A percentile compares a stretch with the other conserved stretches of the same genome.
Conservation (phyloP, 2,329 filamentous ascomycete species). For the Trichophyton simii region DNA sequence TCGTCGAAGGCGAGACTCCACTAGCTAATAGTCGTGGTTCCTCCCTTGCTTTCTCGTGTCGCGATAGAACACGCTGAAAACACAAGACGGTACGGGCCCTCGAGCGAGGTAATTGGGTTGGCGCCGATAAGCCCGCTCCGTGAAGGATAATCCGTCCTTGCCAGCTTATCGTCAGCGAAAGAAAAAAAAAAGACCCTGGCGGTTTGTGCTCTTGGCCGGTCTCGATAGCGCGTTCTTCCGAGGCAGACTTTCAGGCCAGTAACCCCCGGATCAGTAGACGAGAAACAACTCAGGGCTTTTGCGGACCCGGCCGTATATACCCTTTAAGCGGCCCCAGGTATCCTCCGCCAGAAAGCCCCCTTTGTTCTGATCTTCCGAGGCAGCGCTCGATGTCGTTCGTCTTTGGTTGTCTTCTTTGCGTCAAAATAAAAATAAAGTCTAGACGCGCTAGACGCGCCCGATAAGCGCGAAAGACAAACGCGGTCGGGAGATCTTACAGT, state of each 20-base stretch:
- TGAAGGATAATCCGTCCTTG: neutral
- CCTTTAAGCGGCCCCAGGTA: neutral
- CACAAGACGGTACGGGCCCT: neutral
- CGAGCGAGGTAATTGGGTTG: neutral
- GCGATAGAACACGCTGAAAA: slow-evolving; percentile 1
- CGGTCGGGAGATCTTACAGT: neutral
- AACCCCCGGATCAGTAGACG: neutral
- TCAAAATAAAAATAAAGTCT: neutral
- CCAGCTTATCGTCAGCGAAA: neutral
- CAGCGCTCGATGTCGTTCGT: neutral
- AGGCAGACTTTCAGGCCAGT: neutral
- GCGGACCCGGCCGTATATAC: no score
- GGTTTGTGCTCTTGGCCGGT: neutral
- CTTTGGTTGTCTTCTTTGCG: neutral
- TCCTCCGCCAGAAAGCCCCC: neutral
- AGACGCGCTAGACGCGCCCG: neutral
- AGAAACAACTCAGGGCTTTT: neutral
- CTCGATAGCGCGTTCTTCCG: neutral
- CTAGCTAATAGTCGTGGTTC: neutral
- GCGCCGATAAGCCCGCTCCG: slow-evolving; percentile 2
- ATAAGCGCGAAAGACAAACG: neutral
- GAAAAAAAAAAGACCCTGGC: neutral
- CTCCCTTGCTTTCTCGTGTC: slow-evolving; percentile 3
- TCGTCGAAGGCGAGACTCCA: neutral
- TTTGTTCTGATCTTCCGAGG: neutral